Evolutionary conservation across 2,329 filamentous ascomycete species (phyloP).

Genomic region (Geosmithia flava): DNA sequence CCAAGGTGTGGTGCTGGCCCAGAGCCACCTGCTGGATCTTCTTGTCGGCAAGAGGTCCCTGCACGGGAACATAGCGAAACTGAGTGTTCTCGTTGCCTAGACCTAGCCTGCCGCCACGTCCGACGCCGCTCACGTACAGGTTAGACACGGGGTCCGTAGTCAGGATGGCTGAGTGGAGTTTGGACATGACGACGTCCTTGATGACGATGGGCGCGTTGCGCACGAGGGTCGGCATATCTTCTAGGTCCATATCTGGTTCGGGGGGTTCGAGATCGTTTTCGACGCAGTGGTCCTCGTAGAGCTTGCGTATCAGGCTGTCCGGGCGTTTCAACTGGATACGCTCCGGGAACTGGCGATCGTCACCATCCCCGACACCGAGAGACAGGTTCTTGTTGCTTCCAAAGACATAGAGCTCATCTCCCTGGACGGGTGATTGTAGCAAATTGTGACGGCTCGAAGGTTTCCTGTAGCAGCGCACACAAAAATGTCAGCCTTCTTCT

Average conservation of each 20-base stretch:
- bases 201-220: slow-evolving; percentile 61
- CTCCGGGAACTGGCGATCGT: slow-evolving; percentile 89
- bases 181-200: slow-evolving; percentile 76
- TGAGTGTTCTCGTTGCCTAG: slow-evolving; percentile 82
- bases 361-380: slow-evolving; percentile 86
- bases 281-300: slow-evolving; percentile 54
- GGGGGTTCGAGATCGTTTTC: slow-evolving; percentile 25
- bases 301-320: slow-evolving; percentile 60
- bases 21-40: slow-evolving; percentile 68
- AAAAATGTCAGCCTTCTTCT: background rate
- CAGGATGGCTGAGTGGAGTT: slow-evolving; percentile 79
- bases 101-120: slow-evolving; percentile 78
- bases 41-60: slow-evolving; percentile 62
- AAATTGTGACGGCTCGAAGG: background rate
- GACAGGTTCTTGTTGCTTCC: slow-evolving; percentile 95
- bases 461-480: background rate
- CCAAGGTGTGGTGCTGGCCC: slow-evolving; percentile 84
- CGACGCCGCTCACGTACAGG: slow-evolving; percentile 85
- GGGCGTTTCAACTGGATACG: slow-evolving; percentile 67
- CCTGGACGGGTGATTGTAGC: slow-evolving; percentile 17
- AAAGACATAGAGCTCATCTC: slow-evolving; percentile 85
- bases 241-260: slow-evolving; percentile 10
- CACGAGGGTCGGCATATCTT: slow-evolving; percentile 60
- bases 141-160: slow-evolving; percentile 84
- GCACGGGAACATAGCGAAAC: slow-evolving; percentile 75